Percentiles rank a stretch among this genome's conserved stretches.
These are phyloP conservation scores for Waltergamsia citrina DNA, from an alignment of 2,329 filamentous ascomycete species.

Conservation along the genomic window DNA sequence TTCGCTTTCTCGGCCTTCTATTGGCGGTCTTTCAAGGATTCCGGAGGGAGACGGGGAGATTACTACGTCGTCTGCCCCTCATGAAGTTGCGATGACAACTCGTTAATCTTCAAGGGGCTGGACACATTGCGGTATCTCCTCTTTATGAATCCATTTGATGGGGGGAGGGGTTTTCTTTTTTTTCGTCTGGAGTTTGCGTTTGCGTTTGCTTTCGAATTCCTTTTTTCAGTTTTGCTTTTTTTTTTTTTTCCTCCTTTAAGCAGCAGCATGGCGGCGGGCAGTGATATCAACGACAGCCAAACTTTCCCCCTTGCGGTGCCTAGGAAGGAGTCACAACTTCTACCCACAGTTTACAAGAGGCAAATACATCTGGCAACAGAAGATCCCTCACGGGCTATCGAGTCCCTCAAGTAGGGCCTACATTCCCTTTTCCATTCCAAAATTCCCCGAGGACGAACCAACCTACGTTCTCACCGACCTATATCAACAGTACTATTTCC, in stretches of 20 bases:
- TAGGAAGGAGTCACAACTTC: too few relatives aligned
- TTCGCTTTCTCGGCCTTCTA: constrained; percentile 14
- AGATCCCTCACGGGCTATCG: too few relatives aligned
- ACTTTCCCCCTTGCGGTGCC: too few relatives aligned
- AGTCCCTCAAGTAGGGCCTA: too few relatives aligned
- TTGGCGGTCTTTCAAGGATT: constrained; percentile 44
- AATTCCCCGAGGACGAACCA: too few relatives aligned
- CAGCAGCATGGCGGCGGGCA: too few relatives aligned
- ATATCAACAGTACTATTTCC: too few relatives aligned
- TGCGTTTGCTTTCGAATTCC: not conserved
- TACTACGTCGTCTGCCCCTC: constrained; percentile 9
- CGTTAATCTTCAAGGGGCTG: constrained; percentile 9
- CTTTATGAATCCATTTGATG: constrained; percentile 9
- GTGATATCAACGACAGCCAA: too few relatives aligned
- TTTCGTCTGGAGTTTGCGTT: not conserved
- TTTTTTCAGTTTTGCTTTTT: constrained; percentile 8
- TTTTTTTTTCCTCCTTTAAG: constrained; percentile 8
- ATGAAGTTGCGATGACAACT: constrained; percentile 18
- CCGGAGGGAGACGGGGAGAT: constrained; percentile 48
- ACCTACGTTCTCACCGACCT: too few relatives aligned
- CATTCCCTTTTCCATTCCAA: too few relatives aligned
- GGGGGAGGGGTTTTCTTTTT: not conserved
- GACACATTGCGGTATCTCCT: constrained; percentile 19
- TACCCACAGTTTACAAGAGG: too few relatives aligned
- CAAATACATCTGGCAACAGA: too few relatives aligned